A percentile compares a stretch with the other conserved stretches of the same genome.
These are phyloP conservation scores for Striga hermonthica DNA, from an alignment of 305 asterid species.

Conservation along the genomic window DNA sequence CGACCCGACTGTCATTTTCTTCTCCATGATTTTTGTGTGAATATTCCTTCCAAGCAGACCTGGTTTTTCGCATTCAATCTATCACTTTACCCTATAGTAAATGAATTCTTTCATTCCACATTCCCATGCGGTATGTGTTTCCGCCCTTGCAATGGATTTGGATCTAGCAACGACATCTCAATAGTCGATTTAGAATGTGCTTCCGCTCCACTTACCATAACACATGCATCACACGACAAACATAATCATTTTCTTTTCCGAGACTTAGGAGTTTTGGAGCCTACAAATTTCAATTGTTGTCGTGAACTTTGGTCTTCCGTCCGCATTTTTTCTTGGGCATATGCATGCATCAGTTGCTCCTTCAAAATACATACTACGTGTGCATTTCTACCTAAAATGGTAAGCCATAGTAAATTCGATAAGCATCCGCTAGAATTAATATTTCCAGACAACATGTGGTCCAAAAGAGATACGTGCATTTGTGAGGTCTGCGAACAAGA, in stretches of 20 bases:
- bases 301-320: neutral
- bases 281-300: neutral
- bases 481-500: constrained; percentile 18
- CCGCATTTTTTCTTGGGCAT: neutral
- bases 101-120: neutral
- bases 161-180: accelerated
- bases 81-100: neutral
- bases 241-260: neutral
- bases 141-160: neutral
- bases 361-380: neutral
- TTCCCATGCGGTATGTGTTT: neutral
- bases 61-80: neutral
- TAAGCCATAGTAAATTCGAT: constrained; percentile 3
- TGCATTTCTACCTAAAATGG: neutral
- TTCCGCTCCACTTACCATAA: neutral
- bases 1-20: neutral
- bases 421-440: constrained; percentile 20
- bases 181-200: neutral
- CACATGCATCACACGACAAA: neutral
- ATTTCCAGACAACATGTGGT: neutral
- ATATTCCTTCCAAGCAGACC: neutral
- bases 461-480: neutral
- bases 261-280: too few relatives aligned
- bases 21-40: neutral
- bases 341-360: neutral